phyloP scores from a whole-genome alignment of 2,329 filamentous ascomycete species.

The Alternaria postmessia region DNA sequence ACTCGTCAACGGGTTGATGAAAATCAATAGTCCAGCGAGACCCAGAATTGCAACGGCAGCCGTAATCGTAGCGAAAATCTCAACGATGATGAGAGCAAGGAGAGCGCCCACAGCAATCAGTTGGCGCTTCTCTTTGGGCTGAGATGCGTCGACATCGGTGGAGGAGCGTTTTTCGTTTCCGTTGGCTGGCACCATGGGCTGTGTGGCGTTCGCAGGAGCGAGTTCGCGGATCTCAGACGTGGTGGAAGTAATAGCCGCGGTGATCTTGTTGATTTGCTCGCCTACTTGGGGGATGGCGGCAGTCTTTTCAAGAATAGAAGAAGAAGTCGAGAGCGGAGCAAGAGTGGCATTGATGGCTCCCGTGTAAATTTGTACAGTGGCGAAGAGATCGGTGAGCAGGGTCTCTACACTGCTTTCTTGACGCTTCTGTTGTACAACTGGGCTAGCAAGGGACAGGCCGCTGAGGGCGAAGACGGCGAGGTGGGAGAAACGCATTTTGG shows the following conservation, averaged over 20 bases:
- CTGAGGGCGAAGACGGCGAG: conserved; percentile 21
- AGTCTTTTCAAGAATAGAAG: conserved; percentile 25
- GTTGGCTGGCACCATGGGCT: not conserved
- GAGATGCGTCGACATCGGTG: not conserved
- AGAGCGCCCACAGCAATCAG: conserved; percentile 19
- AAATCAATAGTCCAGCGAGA: conserved; percentile 23
- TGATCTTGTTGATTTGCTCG: conserved; percentile 25
- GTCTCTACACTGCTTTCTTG: conserved; percentile 12
- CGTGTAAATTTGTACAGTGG: conserved; percentile 30
- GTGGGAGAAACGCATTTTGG: conserved; percentile 27
- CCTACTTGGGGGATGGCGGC: conserved; percentile 28
- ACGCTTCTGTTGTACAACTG: conserved; percentile 15
- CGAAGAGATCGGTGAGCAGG: conserved; percentile 27
- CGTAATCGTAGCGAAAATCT: conserved; percentile 30
- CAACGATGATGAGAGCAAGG: conserved; percentile 28
- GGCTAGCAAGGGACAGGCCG: conserved; percentile 26
- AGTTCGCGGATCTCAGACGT: conserved; percentile 19
- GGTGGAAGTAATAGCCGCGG: conserved; percentile 18
- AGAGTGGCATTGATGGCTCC: conserved; percentile 33
- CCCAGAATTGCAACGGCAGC: conserved; percentile 27
- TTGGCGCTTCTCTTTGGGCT: conserved; percentile 15
- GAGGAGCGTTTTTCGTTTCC: not conserved
- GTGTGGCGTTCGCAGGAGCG: conserved; percentile 13
- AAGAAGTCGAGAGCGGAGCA: conserved; percentile 23
- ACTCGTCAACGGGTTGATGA: conserved; percentile 24